Conservation (phyloP, 75 land plant species). For the Ceratopteris richardii region DNA sequence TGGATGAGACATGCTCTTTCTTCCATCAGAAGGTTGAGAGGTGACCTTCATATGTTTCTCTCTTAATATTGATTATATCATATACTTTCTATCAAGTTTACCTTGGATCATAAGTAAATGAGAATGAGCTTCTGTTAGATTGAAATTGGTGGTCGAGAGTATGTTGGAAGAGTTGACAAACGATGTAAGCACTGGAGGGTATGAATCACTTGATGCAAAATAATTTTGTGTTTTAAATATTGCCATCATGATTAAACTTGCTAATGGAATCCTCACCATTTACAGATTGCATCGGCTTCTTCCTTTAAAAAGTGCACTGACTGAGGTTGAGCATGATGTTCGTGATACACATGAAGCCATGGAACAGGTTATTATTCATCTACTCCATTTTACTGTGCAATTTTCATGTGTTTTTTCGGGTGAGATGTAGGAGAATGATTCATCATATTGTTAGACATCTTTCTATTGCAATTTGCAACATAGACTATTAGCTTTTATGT, state of each 20-base stretch:
- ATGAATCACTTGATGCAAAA: slow-evolving; percentile 1
- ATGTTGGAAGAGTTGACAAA: slow-evolving; percentile 35
- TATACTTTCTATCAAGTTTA: neutral
- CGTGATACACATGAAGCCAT: slow-evolving; percentile 45
- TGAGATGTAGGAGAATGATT: too few relatives aligned
- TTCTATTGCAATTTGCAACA: too few relatives aligned
- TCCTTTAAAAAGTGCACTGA: slow-evolving; percentile 37
- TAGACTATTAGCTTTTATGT: too few relatives aligned
- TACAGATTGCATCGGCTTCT: slow-evolving; percentile 41
- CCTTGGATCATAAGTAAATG: neutral
- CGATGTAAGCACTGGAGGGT: slow-evolving; percentile 43
- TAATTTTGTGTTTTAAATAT: neutral
- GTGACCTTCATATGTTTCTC: slow-evolving; percentile 7
- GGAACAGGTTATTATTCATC: slow-evolving; percentile 31
- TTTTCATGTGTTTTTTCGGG: slow-evolving; percentile 5
- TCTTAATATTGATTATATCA: neutral
- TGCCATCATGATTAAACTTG: neutral
- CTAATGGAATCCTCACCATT: neutral
- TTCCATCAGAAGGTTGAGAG: slow-evolving; percentile 47
- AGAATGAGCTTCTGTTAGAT: slow-evolving; percentile 11
- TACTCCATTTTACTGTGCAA: too few relatives aligned
- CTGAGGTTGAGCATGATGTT: slow-evolving; percentile 50
- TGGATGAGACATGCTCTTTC: slow-evolving; percentile 47
- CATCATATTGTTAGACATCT: too few relatives aligned
- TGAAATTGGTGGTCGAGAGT: slow-evolving; percentile 40